phyloP scores from a whole-genome alignment of 192 early-diverging fungal species.

The Coemansia sp. region DNA sequence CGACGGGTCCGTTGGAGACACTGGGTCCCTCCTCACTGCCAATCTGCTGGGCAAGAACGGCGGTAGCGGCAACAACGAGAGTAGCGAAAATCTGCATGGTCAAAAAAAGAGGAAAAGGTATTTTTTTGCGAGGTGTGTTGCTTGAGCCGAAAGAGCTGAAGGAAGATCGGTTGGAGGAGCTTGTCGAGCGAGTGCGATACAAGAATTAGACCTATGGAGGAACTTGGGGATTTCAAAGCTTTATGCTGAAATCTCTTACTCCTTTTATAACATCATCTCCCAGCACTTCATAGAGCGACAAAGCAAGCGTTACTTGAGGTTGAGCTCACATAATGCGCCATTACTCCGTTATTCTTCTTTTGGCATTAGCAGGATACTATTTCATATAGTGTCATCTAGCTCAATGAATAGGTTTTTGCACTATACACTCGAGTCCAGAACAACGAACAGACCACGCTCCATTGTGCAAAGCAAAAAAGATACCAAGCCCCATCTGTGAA shows the following conservation, averaged over 20 bases:
- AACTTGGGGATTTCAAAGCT: constrained; percentile 23
- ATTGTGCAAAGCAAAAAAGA: background rate
- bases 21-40: constrained; percentile 19
- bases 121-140: background rate
- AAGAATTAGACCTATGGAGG: constrained; percentile 38
- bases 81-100: constrained; percentile 32
- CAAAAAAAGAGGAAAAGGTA: background rate
- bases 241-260: background rate
- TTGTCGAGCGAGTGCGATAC: constrained; percentile 9
- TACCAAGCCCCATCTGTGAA: background rate
- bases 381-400: constrained; percentile 3
- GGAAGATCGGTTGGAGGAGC: background rate
- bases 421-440: constrained; percentile 1
- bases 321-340: background rate
- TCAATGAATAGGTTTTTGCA: background rate
- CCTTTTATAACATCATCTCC: constrained; percentile 3
- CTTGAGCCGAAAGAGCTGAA: constrained; percentile 11
- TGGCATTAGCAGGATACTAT: background rate
- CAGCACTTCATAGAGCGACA: too few relatives aligned
- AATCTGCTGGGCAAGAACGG: constrained; percentile 33
- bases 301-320: background rate
- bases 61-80: constrained; percentile 25
- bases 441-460: background rate
- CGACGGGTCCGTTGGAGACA: constrained; percentile 20
- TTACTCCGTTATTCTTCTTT: background rate